Evolutionary conservation across 768 basidiomycete genomes (phyloP), one percentile per base, ranked within the genome.

Genomic region (Tricholoma bakamatsutake): DNA sequence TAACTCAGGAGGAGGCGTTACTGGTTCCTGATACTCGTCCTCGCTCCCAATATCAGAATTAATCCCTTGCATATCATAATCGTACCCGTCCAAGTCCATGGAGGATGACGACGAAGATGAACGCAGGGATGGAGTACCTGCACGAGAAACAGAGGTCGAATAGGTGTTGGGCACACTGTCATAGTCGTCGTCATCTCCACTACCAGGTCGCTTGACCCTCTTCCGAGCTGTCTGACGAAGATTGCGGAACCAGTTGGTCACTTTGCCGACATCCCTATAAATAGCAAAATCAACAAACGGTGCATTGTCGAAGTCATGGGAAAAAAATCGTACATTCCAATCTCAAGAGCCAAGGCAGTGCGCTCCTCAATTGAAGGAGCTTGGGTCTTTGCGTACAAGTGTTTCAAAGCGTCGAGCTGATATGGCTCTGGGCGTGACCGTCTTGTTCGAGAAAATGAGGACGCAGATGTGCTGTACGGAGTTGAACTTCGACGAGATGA

Each of bases 201-300:
- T 73, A 52, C 73, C 71, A 21, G 70, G 66, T 59, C 73, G 80
- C 70, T 77, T 83, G 55, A 80, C 78, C 21, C 88, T 82, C 69
- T 84, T 90, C 42, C 88, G 73, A n/a, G 88, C 79, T 15, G 87
- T 87, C 71, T 92, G 89, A 35, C 89, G 81, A 55, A 91, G 76
- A 65, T 92, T 92, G 34, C 89, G 78, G 76, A 91, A 91, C 89
- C 89, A 92, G 67, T 92, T 92, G 15, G 89, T 90, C 52, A 92
- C 88, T 70, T 89, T 90, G 60, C 84, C 85, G 55, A 91, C 69
- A 69, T 92, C 89, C 89, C 82, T 85, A 56, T 12, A 53, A 52
- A 62, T 13, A 33, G 63, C 57, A 55, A 58, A 54, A 53, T 64
- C 56, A 56, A 62, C 33, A 51, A 61, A 56, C 55, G 54, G 61